phyloP scores from a whole-genome alignment of 495 filamentous ascomycete species.

The Coniosporium apollinis region DNA sequence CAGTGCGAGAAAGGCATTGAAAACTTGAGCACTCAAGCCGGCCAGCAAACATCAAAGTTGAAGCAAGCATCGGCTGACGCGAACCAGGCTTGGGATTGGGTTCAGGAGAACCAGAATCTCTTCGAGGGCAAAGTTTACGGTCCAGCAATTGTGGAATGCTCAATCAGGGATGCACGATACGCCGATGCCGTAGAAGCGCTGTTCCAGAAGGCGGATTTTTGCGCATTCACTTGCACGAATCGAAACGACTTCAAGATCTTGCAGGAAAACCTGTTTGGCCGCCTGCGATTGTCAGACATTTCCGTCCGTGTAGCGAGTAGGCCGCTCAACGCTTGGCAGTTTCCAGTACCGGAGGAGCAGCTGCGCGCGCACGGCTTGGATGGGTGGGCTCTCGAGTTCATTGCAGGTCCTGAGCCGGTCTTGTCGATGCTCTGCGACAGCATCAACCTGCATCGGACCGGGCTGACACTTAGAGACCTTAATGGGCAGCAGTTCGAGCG shows the following conservation, averaged over 20 bases:
- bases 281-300: conserved; percentile 46
- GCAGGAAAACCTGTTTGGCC: conserved; percentile 31
- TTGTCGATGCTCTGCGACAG: conserved; percentile 71
- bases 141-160: conserved; percentile 68
- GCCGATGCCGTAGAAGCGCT: conserved; percentile 59
- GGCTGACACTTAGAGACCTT: conserved; percentile 43
- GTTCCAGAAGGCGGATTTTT: conserved; percentile 43
- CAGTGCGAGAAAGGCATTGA: conserved; percentile 32
- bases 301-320: conserved; percentile 38
- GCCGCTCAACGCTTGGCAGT: conserved; percentile 31
- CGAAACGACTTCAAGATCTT: conserved; percentile 57
- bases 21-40: conserved; percentile 54
- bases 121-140: conserved; percentile 77
- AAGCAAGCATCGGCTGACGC: conserved; percentile 40
- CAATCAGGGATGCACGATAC: conserved; percentile 57
- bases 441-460: conserved; percentile 45
- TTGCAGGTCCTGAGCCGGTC: conserved; percentile 71
- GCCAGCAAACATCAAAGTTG: conserved; percentile 54
- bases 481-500: conserved; percentile 42
- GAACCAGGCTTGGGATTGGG: conserved; percentile 58
- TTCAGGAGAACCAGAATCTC: conserved; percentile 44
- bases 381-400: conserved; percentile 56
- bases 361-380: conserved; percentile 51
- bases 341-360: conserved; percentile 38
- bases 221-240: conserved; percentile 61